These are phyloP conservation scores for Plasmodium gaboni DNA, from an alignment of 169 alveolate species.

Conservation along the genomic window DNA sequence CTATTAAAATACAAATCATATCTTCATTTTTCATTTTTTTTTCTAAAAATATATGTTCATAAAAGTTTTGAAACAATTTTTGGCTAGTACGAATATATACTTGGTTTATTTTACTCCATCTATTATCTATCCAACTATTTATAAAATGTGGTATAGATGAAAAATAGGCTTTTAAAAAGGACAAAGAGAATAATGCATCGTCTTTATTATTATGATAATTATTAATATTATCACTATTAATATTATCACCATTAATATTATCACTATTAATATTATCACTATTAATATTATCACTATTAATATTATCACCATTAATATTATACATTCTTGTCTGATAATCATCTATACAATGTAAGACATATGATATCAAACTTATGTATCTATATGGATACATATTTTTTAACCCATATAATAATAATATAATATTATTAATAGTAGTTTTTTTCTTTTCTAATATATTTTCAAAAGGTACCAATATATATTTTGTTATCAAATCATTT, in stretches of 20 bases:
- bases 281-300: not conserved
- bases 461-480: conserved; percentile 29
- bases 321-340: not conserved
- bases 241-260: not conserved
- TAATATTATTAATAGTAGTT: not conserved
- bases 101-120: conserved; percentile 12
- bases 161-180: conserved; percentile 46
- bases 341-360: not conserved
- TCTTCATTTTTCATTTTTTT: conserved; percentile 6
- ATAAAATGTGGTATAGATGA: conserved; percentile 41
- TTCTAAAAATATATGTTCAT: conserved; percentile 12
- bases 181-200: not conserved
- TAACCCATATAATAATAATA: conserved; percentile 16
- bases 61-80: conserved; percentile 13
- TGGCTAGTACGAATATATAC: conserved; percentile 23
- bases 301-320: not conserved
- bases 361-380: conserved; percentile 17
- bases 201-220: not conserved
- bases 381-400: conserved; percentile 68
- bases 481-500: conserved; percentile 30
- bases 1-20: conserved; percentile 10
- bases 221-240: not conserved
- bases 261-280: not conserved
- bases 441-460: conserved; percentile 9
- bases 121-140: conserved; percentile 30